Percentiles rank a stretch among this genome's conserved stretches.
These are phyloP conservation scores for Aspergillus haitiensis DNA, from an alignment of 495 filamentous ascomycete genomes.

Conservation along the genomic window DNA sequence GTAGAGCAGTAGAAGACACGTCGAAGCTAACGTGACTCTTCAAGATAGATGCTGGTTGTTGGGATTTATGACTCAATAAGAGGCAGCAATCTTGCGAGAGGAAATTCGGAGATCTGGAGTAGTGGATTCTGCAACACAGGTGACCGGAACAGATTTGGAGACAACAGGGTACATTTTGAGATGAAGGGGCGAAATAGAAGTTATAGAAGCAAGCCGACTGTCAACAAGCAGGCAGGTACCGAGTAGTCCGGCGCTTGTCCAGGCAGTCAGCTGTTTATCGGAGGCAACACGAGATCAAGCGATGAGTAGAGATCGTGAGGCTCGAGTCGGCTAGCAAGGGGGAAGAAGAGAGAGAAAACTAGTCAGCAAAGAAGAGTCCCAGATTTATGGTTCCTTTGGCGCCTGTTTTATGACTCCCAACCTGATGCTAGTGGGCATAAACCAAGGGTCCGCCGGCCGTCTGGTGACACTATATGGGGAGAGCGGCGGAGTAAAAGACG, in stretches of 20 bases:
- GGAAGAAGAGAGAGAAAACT: slow-evolving; percentile 21
- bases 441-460: slow-evolving; percentile 17
- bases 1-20: slow-evolving; percentile 21
- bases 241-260: slow-evolving; percentile 23
- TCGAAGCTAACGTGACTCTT: slow-evolving; percentile 22
- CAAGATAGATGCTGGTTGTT: slow-evolving; percentile 17
- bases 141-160: slow-evolving; percentile 34
- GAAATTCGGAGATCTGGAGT: slow-evolving; percentile 28
- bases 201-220: slow-evolving; percentile 29
- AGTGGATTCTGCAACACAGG: slow-evolving; percentile 31
- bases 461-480: slow-evolving; percentile 25
- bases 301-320: slow-evolving; percentile 11
- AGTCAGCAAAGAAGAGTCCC: slow-evolving; percentile 24
- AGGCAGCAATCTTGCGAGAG: slow-evolving; percentile 27
- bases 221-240: slow-evolving; percentile 28
- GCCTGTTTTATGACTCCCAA: slow-evolving; percentile 28
- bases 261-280: slow-evolving; percentile 30
- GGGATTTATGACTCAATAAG: slow-evolving; percentile 23
- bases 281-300: slow-evolving; percentile 13
- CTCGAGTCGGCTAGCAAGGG: slow-evolving; percentile 21
- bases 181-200: slow-evolving; percentile 17
- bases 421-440: slow-evolving; percentile 13
- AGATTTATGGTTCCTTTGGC: slow-evolving; percentile 20
- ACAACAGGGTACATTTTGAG: slow-evolving; percentile 39
- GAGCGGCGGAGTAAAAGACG: slow-evolving; percentile 21